These are phyloP conservation scores for Nannizziopsis arthrosporioides DNA, from an alignment of 2,329 filamentous ascomycete genomes.

Conservation along the genomic window DNA sequence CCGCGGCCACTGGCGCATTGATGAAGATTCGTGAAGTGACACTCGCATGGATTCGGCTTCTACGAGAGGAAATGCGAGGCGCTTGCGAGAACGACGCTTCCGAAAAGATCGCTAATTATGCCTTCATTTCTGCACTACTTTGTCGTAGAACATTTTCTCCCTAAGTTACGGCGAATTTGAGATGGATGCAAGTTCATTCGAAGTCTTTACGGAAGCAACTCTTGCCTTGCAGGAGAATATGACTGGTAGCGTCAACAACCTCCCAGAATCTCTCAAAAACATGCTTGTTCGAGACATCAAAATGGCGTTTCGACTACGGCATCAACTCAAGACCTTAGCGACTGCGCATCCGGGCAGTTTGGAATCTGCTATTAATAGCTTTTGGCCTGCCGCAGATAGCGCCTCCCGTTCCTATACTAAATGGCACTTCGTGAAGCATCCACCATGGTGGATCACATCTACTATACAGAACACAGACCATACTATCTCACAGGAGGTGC, in stretches of 20 bases:
- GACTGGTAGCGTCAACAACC: conserved; percentile 22
- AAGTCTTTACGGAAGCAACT: conserved; percentile 1
- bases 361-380: conserved; percentile 25
- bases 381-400: conserved; percentile 34
- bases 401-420: conserved; percentile 14
- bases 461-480: conserved; percentile 22
- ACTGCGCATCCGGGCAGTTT: conserved; percentile 21
- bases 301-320: conserved; percentile 30
- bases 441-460: conserved; percentile 26
- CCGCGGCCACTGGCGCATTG: conserved; percentile 27
- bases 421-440: conserved; percentile 19
- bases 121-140: conserved; percentile 11
- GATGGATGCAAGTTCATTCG: conserved; percentile 8
- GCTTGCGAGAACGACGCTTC: conserved; percentile 30
- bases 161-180: conserved; percentile 4
- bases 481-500: conserved; percentile 12
- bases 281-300: conserved; percentile 40
- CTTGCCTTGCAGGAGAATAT: conserved; percentile 38
- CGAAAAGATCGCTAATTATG: conserved; percentile 24
- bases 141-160: conserved; percentile 14
- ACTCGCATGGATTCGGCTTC: conserved; percentile 39
- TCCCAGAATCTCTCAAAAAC: conserved; percentile 27
- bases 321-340: conserved; percentile 28
- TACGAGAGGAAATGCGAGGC: conserved; percentile 38
- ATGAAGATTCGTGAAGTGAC: conserved; percentile 34